Conservation (phyloP, 2,329 filamentous ascomycete species). For the Ceratocystis variospora region DNA sequence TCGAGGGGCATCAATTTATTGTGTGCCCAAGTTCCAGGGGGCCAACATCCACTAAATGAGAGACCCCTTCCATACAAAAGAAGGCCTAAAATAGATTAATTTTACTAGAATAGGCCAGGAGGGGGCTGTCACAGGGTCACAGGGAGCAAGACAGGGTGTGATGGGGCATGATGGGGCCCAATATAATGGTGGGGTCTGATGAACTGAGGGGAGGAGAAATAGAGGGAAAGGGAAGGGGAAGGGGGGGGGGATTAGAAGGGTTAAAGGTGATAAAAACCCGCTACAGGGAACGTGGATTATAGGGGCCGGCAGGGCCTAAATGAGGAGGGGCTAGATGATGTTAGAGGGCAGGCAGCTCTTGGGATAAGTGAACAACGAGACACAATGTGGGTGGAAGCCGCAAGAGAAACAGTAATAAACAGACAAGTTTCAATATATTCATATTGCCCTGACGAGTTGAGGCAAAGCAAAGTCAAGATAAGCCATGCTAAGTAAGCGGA, state of each 20-base stretch:
- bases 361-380: not conserved
- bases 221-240: not conserved
- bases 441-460: no score
- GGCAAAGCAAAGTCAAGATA: no score
- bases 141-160: no score
- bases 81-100: not conserved
- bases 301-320: not conserved
- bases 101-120: not conserved
- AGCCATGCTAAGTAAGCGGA: no score
- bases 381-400: not conserved
- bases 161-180: no score
- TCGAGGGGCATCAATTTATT: constrained; percentile 8
- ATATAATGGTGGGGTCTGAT: no score
- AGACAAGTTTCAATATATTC: no score
- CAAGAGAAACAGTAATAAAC: not conserved
- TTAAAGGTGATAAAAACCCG: not conserved
- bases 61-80: not conserved
- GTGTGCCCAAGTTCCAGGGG: constrained; percentile 6
- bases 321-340: not conserved
- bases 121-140: not conserved
- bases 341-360: not conserved
- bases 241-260: not conserved
- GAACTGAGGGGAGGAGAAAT: not conserved
- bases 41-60: not conserved
- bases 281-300: not conserved